Percentiles rank a stretch among this genome's conserved stretches.
phyloP scores from a whole-genome alignment of 129 eudicot species.

The Centaurea solstitialis region DNA sequence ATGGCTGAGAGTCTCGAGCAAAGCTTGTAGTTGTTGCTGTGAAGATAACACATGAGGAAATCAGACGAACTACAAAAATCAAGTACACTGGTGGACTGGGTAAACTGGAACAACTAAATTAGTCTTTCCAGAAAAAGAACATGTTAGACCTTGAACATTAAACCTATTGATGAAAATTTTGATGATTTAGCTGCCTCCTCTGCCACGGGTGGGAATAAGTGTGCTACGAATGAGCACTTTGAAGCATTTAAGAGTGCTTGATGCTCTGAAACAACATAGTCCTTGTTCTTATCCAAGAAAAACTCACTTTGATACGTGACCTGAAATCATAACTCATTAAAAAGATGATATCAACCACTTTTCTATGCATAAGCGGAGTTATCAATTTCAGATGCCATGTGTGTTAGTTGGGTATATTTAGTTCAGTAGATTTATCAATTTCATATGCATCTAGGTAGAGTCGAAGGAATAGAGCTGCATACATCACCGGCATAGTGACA shows the following conservation, averaged over 20 bases:
- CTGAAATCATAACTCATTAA: constrained; percentile 39
- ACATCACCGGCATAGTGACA: constrained; percentile 96
- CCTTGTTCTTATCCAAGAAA: constrained; percentile 92
- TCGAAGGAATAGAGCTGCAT: constrained; percentile 31
- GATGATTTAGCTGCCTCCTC: constrained; percentile 82
- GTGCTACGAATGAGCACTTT: constrained; percentile 69
- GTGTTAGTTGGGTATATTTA: not conserved
- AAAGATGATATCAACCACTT: not conserved
- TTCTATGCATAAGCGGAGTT: not conserved
- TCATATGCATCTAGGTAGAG: not conserved
- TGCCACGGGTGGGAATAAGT: constrained; percentile 71
- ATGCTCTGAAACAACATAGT: constrained; percentile 93
- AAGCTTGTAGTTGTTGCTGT: constrained; percentile 90
- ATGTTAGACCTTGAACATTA: constrained; percentile 62
- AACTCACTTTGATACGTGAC: constrained; percentile 89
- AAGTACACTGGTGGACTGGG: not conserved
- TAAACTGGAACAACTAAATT: constrained; percentile 2
- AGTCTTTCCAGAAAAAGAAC: not conserved
- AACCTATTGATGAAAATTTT: constrained; percentile 86
- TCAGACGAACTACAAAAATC: not conserved
- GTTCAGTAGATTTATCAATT: not conserved
- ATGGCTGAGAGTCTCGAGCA: constrained; percentile 88
- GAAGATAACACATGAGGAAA: constrained; percentile 11
- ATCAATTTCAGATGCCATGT: not conserved
- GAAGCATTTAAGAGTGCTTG: constrained; percentile 88